Conservation (phyloP, 2,329 filamentous ascomycete genomes). For the Trichocomaceae sp. region DNA sequence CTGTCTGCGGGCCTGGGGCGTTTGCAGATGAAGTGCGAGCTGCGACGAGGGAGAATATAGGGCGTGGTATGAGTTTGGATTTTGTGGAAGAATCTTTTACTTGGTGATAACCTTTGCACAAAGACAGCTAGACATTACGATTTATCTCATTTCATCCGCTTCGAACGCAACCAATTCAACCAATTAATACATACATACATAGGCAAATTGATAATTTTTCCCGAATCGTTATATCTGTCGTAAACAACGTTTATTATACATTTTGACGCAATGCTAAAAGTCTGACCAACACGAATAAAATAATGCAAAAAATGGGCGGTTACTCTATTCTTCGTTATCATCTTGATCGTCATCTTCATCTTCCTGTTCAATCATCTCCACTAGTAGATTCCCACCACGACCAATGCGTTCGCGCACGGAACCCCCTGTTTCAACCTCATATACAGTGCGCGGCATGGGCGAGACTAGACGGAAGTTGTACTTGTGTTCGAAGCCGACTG, state of each 20-base stretch:
- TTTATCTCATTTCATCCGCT: background rate
- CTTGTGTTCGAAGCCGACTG: constrained; percentile 66
- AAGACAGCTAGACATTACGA: background rate
- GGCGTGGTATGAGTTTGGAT: constrained; percentile 50
- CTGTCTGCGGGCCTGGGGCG: constrained; percentile 57
- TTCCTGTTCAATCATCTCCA: constrained; percentile 60
- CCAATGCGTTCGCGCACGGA: constrained; percentile 69
- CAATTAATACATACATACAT: background rate
- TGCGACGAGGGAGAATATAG: constrained; percentile 46
- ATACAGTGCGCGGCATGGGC: constrained; percentile 76
- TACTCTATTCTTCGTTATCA: constrained; percentile 4
- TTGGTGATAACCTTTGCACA: constrained; percentile 45
- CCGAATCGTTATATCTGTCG: background rate
- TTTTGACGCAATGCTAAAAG: background rate
- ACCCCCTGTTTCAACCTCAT: constrained; percentile 59
- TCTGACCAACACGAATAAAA: background rate
- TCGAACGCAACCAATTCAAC: too few relatives aligned
- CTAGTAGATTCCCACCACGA: constrained; percentile 78
- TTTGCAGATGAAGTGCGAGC: constrained; percentile 56
- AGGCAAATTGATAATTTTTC: background rate
- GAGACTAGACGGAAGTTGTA: constrained; percentile 83
- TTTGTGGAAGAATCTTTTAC: constrained; percentile 62
- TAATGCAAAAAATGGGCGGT: too few relatives aligned
- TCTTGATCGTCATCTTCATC: constrained; percentile 31
- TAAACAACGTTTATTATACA: background rate